phyloP scores from a whole-genome alignment of 176 grass and related monocot species.

The Puya raimondii region DNA sequence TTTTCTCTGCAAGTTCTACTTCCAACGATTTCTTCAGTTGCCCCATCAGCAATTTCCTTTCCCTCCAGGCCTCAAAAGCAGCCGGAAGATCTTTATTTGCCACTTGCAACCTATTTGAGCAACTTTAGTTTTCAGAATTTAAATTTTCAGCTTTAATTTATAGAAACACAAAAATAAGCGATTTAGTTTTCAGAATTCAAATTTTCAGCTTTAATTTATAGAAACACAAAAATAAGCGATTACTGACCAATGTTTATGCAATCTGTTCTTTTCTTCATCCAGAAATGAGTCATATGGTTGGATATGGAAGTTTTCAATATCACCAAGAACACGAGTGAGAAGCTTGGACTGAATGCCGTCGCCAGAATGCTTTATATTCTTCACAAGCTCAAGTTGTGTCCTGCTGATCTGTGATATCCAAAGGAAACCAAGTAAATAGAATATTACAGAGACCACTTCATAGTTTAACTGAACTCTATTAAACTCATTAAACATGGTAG shows the following conservation, averaged over 20 bases:
- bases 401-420: slow-evolving; percentile 38
- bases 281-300: slow-evolving; percentile 37
- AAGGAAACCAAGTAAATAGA: background rate
- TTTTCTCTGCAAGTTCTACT: slow-evolving; percentile 35
- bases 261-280: slow-evolving; percentile 33
- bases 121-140: slow-evolving; percentile 14
- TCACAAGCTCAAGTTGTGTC: slow-evolving; percentile 42
- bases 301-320: slow-evolving; percentile 39
- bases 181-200: slow-evolving; percentile 12
- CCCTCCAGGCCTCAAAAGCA: slow-evolving; percentile 18
- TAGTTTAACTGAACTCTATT: background rate
- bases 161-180: slow-evolving; percentile 7
- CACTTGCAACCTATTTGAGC: slow-evolving; percentile 35
- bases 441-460: background rate
- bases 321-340: slow-evolving; percentile 40
- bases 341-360: slow-evolving; percentile 47
- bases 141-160: background rate
- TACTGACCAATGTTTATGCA: slow-evolving; percentile 38
- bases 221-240: background rate
- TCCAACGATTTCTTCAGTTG: slow-evolving; percentile 23
- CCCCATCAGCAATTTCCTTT: slow-evolving; percentile 19
- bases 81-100: slow-evolving; percentile 34
- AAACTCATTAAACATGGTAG: background rate
- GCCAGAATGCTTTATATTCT: slow-evolving; percentile 45
- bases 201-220: background rate